Conservation (phyloP, 495 filamentous ascomycete genomes). For the Beverwykella pulmonaria region DNA sequence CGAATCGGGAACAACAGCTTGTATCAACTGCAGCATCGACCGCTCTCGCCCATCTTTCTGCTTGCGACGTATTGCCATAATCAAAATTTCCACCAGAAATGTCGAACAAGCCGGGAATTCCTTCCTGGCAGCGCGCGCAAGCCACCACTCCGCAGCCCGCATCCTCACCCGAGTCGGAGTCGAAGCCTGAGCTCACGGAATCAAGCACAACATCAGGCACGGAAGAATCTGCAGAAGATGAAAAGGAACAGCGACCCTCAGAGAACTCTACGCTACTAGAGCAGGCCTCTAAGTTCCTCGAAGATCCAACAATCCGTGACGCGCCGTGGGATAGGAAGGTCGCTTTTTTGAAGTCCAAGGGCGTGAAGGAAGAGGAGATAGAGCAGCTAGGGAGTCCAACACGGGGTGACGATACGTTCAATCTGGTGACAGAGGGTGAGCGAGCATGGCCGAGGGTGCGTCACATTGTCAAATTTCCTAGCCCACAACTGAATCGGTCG, state of each 20-base stretch:
- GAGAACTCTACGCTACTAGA: constrained; percentile 54
- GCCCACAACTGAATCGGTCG: not conserved
- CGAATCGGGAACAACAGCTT: not conserved
- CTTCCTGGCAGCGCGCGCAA: constrained; percentile 30
- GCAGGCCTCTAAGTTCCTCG: constrained; percentile 76
- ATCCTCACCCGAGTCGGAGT: not conserved
- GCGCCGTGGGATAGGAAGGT: constrained; percentile 72
- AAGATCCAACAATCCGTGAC: constrained; percentile 72
- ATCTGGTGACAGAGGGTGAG: constrained; percentile 20
- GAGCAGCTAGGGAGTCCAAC: constrained; percentile 60
- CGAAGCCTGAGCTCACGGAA: constrained; percentile 4
- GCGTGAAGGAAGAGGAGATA: constrained; percentile 68
- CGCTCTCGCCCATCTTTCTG: no score
- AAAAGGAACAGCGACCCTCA: constrained; percentile 21
- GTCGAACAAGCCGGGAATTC: constrained; percentile 46
- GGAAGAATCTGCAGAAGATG: not conserved
- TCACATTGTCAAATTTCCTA: not conserved
- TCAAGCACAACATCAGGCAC: not conserved
- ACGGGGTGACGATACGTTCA: constrained; percentile 1
- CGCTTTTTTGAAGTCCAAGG: constrained; percentile 79
- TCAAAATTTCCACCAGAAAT: no score
- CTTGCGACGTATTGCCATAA: no score
- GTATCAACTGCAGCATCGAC: no score
- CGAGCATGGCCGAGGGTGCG: constrained; percentile 29
- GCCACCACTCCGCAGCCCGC: constrained; percentile 11